Base-by-base conservation (phyloP, 2,329 filamentous ascomycete genomes). In the Beauveria sp. region DNA sequence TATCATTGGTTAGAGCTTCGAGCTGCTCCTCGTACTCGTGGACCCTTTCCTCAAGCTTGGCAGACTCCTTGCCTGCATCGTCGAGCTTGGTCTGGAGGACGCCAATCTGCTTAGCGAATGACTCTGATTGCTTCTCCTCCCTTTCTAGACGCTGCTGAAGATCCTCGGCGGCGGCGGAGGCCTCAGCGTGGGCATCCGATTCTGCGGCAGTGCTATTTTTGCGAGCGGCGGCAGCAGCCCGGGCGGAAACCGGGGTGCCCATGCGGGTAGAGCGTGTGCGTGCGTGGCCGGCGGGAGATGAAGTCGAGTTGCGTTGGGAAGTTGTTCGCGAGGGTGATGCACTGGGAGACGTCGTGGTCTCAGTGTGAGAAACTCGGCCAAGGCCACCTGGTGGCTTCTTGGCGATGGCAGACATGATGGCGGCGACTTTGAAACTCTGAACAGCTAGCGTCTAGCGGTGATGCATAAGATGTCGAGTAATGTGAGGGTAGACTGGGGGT, bases 11-110 rank as follows among this genome's bases (percentile, higher is more conserved):
- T 60, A 98, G 80, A 8, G 83, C 79, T 74, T 96, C 92, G 63
- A 93, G 84, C 70, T 88, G 87, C 73, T 93, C 90, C 64, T 95
- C 92, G 69, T 86, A 87, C 26, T 96, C 93, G 72, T 97, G 93
- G 51, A 89, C 81, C 65, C 86, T 87, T 73, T 98, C 93, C 74
- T 99, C 95, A 42, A 97, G 78, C 76, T 89, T 91, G 59, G 85
- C 85, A 70, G 96, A 93, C 73, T 97, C 92, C 67, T 85, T 84
- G 62, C 89, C 77, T 51, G 91, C 86, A 67, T 98, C 93, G 71
- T 98, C 92, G 8, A 98, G 82, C 68, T 90, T 87, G 66, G 89
- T 83, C 76, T 96, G 91, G 66, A 98, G 78, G 51, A 96, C 88
- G 63, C 95, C 89, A 60, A 87, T 79, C 76, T 97, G 91, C 74